Evolutionary conservation across 129 eudicot species (phyloP).

Genomic region (Centaurea solstitialis): DNA sequence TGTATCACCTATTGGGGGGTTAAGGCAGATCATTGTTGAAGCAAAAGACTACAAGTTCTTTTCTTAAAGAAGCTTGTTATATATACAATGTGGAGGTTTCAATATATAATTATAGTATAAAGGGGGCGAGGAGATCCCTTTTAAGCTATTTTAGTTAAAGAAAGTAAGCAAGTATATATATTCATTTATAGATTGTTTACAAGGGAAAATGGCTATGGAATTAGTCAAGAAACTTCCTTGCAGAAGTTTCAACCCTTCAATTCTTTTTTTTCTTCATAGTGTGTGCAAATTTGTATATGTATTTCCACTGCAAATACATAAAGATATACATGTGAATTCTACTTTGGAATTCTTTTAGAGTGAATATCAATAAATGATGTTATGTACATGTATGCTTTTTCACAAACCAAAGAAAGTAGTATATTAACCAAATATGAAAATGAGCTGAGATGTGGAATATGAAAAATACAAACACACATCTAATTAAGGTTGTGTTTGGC

Average conservation of each 20-base stretch:
- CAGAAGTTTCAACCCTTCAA: slow-evolving; percentile 6
- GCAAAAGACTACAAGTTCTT: slow-evolving; percentile 70
- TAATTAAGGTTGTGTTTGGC: too few relatives aligned
- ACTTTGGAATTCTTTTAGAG: neutral
- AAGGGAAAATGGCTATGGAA: slow-evolving; percentile 14
- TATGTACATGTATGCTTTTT: neutral
- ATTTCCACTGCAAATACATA: slow-evolving; percentile 2
- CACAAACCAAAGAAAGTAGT: too few relatives aligned
- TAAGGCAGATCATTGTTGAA: slow-evolving; percentile 69
- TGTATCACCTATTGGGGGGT: slow-evolving; percentile 75
- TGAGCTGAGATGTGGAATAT: too few relatives aligned
- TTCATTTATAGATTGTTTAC: slow-evolving; percentile 1
- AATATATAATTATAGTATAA: slow-evolving; percentile 1
- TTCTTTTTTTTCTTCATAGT: neutral
- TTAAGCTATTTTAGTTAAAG: neutral
- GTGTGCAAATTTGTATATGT: slow-evolving; percentile 6
- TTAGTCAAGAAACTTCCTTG: slow-evolving; percentile 21
- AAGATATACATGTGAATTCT: slow-evolving; percentile 3
- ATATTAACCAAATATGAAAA: too few relatives aligned
- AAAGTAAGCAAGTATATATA: neutral
- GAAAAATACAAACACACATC: too few relatives aligned
- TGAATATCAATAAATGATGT: neutral
- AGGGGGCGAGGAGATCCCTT: slow-evolving; percentile 13
- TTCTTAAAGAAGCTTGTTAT: slow-evolving; percentile 20
- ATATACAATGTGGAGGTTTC: neutral